These are phyloP conservation scores for Tetradesmus lagerheimii DNA, from an alignment of 139 green algal species.

Conservation along the genomic window DNA sequence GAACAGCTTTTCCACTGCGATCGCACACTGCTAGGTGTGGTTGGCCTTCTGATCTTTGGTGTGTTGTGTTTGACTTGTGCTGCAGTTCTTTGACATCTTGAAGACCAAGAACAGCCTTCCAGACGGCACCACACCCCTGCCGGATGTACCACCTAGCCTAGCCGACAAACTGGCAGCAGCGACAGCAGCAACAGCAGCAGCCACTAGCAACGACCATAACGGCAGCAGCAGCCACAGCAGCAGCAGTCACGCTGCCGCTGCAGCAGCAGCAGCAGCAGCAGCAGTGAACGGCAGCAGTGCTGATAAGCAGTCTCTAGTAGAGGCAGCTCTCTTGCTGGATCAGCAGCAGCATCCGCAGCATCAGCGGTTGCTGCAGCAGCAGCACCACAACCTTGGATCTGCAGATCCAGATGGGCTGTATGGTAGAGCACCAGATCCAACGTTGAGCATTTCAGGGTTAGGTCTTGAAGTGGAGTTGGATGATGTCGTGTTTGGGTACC, in stretches of 20 bases:
- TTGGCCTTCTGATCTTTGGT: too few species aligned
- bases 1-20: too few species aligned
- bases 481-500: constrained; percentile 82
- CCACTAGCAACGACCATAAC: background rate
- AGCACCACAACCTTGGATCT: constrained; percentile 35
- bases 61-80: too few species aligned
- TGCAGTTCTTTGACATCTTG: constrained; percentile 89
- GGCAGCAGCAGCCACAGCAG: constrained; percentile 7
- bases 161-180: constrained; percentile 1
- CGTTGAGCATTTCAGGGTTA: constrained; percentile 11
- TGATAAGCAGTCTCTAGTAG: constrained; percentile 12
- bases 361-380: constrained; percentile 17
- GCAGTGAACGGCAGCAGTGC: background rate
- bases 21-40: too few species aligned
- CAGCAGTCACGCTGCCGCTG: background rate
- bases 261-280: background rate
- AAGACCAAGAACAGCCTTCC: constrained; percentile 66
- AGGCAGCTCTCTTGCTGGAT: background rate
- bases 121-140: constrained; percentile 69
- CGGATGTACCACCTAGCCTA: constrained; percentile 23
- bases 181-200: background rate
- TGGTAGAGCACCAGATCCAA: background rate
- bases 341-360: constrained; percentile 49
- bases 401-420: background rate
- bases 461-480: constrained; percentile 71